Evolutionary conservation across 208 protist species (phyloP), one percentile per base, ranked within the genome.

Genomic region (Acanthamoeba culbertsoni): DNA sequence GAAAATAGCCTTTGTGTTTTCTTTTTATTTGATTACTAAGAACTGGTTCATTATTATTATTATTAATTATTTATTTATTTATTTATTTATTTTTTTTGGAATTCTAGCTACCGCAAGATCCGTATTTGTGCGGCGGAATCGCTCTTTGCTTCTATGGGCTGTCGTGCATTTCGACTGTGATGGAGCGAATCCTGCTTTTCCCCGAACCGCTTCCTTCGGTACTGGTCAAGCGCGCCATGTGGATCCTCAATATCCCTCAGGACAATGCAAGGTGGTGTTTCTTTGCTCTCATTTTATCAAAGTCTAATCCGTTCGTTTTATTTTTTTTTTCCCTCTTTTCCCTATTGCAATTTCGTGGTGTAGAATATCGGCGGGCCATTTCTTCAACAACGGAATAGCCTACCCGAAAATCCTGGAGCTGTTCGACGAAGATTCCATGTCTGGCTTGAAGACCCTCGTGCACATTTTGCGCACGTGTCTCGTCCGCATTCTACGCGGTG

Each of bases 101-200:
- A 28, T 10, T 46, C n/a, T 43, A 94, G 68, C 31, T 95, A 18
- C 93, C 73, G 57, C 68, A 93, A n/a, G 88, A 86, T 43, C 48
- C 91, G 7, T 95, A 94, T 40, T 18, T 95, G 33, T 46, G 63
- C 31, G 94, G 86, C 16, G 91, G 94, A 48, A 33, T 95, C 6
- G 93, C 55, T 5, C 63, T 93, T n/a, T 95, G 94, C 26, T 89
- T 95, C 57, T 93, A 73, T 23, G 88, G 86, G 59, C 51, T 95
- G 12, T 65, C 79, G n/a, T 51, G 35, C 16, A 51, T 88, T 28
- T 93, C 92, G 23, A 79, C 53, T 4, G 89, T 95, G 12, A 95
- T 95, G 94, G 88, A 92, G 35, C 93, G 93, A 12, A 92, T 95
- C 23, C 48, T 82, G 16, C 93, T 89, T 26, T 75, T 75, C 59